A percentile compares a stretch with the other conserved stretches of the same genome.
Evolutionary conservation across 1,284 basidiomycete species (phyloP).

Genomic region (Papiliotrema laurentii): DNA sequence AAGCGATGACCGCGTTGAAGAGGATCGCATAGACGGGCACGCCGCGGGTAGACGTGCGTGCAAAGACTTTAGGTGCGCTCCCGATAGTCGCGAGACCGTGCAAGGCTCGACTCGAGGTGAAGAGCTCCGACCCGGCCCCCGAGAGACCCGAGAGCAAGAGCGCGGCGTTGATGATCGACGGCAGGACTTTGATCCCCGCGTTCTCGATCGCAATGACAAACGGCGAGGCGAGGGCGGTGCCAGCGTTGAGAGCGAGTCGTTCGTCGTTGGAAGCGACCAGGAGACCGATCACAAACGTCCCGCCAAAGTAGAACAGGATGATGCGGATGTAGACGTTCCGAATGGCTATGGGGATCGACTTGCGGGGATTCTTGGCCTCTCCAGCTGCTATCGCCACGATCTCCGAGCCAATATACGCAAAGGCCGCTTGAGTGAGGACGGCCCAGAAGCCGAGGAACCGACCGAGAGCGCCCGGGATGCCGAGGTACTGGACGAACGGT

Average conservation of each 20-base stretch:
- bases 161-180: constrained; percentile 63
- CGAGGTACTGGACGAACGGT: constrained; percentile 48
- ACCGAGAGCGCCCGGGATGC: constrained; percentile 45
- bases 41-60: constrained; percentile 58
- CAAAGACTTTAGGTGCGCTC: constrained; percentile 53
- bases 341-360: constrained; percentile 72
- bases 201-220: constrained; percentile 68
- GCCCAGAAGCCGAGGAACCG: constrained; percentile 55
- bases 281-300: constrained; percentile 62
- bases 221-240: constrained; percentile 69
- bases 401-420: constrained; percentile 46
- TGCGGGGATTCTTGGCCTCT: constrained; percentile 59
- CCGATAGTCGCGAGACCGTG: constrained; percentile 52
- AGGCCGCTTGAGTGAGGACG: constrained; percentile 48
- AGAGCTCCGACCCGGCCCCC: constrained; percentile 55
- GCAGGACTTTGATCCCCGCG: constrained; percentile 69
- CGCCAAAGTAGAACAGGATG: constrained; percentile 63
- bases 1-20: constrained; percentile 61
- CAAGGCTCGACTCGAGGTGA: constrained; percentile 54
- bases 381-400: constrained; percentile 49
- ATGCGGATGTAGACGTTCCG: constrained; percentile 72
- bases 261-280: constrained; percentile 66
- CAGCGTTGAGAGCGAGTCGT: constrained; percentile 55
- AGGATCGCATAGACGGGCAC: constrained; percentile 69
- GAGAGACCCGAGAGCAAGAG: constrained; percentile 57